Percentiles rank a stretch among this genome's conserved stretches.
These are phyloP conservation scores for Moesziomyces antarcticus DNA, from an alignment of 1,284 basidiomycete genomes.

Conservation along the genomic window DNA sequence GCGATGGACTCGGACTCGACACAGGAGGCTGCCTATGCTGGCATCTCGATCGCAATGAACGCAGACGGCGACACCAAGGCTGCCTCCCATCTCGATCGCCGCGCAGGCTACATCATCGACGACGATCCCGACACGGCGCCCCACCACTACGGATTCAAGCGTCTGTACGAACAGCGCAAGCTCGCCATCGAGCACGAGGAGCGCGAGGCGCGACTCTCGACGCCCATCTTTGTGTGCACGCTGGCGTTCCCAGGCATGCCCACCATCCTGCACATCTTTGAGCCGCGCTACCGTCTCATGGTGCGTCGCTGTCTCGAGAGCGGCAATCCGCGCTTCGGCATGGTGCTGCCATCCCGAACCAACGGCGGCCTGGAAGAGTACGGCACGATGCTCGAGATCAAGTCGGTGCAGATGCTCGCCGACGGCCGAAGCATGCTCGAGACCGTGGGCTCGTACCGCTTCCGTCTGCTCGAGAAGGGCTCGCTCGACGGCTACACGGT, in stretches of 20 bases:
- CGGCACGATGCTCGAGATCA: slow-evolving; percentile 92
- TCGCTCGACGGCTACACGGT: slow-evolving; percentile 84
- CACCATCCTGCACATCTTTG: slow-evolving; percentile 89
- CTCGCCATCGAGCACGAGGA: slow-evolving; percentile 78
- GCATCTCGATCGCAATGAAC: slow-evolving; percentile 21
- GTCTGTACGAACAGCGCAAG: slow-evolving; percentile 72
- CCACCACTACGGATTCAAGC: slow-evolving; percentile 44
- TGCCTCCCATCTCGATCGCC: not conserved
- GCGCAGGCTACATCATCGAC: slow-evolving; percentile 26
- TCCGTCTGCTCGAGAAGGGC: slow-evolving; percentile 82
- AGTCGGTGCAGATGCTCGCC: slow-evolving; percentile 83
- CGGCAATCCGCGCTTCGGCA: slow-evolving; percentile 81
- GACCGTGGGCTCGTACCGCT: slow-evolving; percentile 83
- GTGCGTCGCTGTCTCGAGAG: slow-evolving; percentile 87
- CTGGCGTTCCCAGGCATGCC: slow-evolving; percentile 90
- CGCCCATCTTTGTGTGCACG: slow-evolving; percentile 89
- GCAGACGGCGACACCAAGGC: not conserved
- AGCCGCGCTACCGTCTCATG: slow-evolving; percentile 91
- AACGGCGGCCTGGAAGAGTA: slow-evolving; percentile 74
- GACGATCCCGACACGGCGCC: slow-evolving; percentile 40
- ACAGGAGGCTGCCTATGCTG: slow-evolving; percentile 29
- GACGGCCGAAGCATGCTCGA: slow-evolving; percentile 92
- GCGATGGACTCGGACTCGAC: slow-evolving; percentile 29
- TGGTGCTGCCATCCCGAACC: slow-evolving; percentile 78
- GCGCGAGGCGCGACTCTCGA: slow-evolving; percentile 80